Evolutionary conservation across 306 rosid species (phyloP).

Genomic region (Malus domestica): DNA sequence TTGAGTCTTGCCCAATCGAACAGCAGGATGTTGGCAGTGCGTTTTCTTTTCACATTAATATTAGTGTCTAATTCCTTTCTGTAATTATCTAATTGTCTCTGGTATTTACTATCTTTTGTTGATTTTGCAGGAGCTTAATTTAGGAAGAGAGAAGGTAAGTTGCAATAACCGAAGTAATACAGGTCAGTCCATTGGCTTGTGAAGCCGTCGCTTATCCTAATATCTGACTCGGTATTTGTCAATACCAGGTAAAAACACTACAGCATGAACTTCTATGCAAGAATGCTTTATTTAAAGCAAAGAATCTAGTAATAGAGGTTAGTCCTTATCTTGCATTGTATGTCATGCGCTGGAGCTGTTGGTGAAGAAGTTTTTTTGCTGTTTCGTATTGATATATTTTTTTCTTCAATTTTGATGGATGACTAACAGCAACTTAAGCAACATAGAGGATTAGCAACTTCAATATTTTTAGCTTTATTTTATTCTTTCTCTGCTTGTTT

Average conservation of each 20-base stretch:
- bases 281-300: conserved; percentile 57
- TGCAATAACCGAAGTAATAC: neutral
- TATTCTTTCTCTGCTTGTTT: neutral
- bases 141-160: conserved; percentile 68
- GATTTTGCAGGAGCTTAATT: conserved; percentile 67
- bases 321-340: conserved; percentile 3
- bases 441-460: neutral
- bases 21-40: conserved; percentile 63
- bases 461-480: neutral
- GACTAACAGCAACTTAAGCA: neutral
- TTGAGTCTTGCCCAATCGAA: conserved; percentile 85
- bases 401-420: neutral
- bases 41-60: neutral
- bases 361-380: neutral
- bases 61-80: neutral
- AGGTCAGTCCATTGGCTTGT: neutral
- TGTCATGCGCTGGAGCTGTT: neutral
- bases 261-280: conserved; percentile 71
- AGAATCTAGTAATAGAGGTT: conserved; percentile 34
- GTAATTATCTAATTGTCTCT: neutral
- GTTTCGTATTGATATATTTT: neutral
- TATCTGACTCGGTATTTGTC: neutral
- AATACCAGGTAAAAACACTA: conserved; percentile 52
- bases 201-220: neutral
- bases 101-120: conserved; percentile 7